phyloP scores from a whole-genome alignment of 2,329 filamentous ascomycete genomes.

The Pseudogymnoascus sp. region DNA sequence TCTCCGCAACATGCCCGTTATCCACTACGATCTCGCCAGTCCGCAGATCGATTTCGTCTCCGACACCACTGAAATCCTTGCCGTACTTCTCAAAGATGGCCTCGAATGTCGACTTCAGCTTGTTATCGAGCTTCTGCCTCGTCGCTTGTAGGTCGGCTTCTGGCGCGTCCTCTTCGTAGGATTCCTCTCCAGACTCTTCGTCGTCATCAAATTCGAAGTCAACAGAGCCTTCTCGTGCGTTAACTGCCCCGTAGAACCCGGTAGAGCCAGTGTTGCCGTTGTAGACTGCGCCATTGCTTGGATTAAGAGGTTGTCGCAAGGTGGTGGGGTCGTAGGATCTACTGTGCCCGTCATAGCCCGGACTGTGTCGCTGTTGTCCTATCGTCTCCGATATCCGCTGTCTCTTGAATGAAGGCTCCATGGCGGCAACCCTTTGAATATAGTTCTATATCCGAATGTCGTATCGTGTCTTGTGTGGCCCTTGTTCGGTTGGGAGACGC shows the following conservation, averaged over 20 bases:
- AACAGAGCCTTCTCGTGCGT: background rate
- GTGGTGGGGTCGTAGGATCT: background rate
- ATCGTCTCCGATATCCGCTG: background rate
- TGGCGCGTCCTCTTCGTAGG: conserved; percentile 40
- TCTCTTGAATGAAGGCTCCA: background rate
- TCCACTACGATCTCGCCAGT: conserved; percentile 80
- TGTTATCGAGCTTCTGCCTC: conserved; percentile 58
- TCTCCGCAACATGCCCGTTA: conserved; percentile 71
- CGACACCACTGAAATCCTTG: conserved; percentile 71
- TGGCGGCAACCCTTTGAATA: background rate
- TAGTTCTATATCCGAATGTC: background rate
- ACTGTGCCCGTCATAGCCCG: background rate
- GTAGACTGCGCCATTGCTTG: background rate
- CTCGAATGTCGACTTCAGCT: conserved; percentile 78
- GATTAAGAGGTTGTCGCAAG: background rate
- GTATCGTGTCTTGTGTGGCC: background rate
- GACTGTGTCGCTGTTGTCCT: background rate
- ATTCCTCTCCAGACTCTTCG: conserved; percentile 14
- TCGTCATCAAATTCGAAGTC: conserved; percentile 6
- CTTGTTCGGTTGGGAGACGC: conserved; percentile 1
- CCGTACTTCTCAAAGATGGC: conserved; percentile 84
- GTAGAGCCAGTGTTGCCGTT: background rate
- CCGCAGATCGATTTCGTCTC: conserved; percentile 80
- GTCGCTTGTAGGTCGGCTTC: conserved; percentile 51
- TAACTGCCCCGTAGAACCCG: background rate